Base-by-base conservation (phyloP, 768 basidiomycete genomes). In the Mycena indigotica region DNA sequence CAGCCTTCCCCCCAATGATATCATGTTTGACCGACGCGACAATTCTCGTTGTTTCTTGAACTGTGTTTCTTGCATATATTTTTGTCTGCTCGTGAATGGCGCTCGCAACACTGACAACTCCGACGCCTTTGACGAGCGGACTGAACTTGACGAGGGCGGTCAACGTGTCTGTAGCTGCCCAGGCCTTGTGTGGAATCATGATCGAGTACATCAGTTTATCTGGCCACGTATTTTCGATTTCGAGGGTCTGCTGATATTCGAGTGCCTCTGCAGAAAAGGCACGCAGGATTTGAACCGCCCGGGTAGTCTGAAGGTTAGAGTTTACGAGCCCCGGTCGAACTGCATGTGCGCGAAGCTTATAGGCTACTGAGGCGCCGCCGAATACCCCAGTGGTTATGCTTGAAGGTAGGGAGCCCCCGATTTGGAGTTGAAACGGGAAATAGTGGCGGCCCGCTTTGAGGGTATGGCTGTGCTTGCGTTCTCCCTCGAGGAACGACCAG, bases 181-280 rank as follows among this genome's bases (percentile, higher is more conserved):
- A 98, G 0, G 95, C 96, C 69, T 95, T 96, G 80, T 96, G 94
- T 0, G 95, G 95, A 28, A 98, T 73, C 76, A 94, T 90, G 67
- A 93, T 84, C 4, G 89, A 87, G 71, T 96, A 98, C 95, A 95
- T 96, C 73, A 97, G 77, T 75, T 98, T 98, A 21, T 89, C 89
- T 0, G 96, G 95, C 96, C 96, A 98, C 16, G 94, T 95, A 71
- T 95, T 97, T 72, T 97, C 92, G 63, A 93, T 88, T 71, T 98
- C 96, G 56, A 97, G 82, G 2, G 93, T 93, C 69, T 98, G 95
- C 66, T 93, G 95, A 77, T 93, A 98, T 71, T 98, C 96, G 65
- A 97, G 82, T 0, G 95, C 89, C 60, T 95, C 93, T 1, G 84
- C 70, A 19, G 84, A 78, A 67, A 95, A 88, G 3, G 88, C 84